phyloP scores from a whole-genome alignment of 352 stramenopile genomes.

The Globisporangium radiosum region DNA sequence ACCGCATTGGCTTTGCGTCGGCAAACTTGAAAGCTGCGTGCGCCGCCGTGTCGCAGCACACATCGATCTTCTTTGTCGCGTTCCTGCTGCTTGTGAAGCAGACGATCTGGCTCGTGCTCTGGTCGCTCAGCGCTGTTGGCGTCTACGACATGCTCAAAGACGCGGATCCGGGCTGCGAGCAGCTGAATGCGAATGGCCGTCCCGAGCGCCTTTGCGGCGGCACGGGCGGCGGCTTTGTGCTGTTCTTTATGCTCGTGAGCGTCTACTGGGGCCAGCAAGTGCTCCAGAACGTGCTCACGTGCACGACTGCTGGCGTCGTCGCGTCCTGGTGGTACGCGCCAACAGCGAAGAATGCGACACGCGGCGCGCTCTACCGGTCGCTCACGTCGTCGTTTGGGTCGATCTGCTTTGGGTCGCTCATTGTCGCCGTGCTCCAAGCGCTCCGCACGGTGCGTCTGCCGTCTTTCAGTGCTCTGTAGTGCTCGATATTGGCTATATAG shows the following conservation, averaged over 20 bases:
- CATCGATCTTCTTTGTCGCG: constrained; percentile 56
- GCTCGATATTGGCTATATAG: neutral
- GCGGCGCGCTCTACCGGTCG: constrained; percentile 71
- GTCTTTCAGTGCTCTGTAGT: neutral
- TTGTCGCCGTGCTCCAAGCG: constrained; percentile 82
- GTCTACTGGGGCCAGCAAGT: constrained; percentile 84
- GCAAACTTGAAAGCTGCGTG: constrained; percentile 78
- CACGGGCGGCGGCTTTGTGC: constrained; percentile 36
- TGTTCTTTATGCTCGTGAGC: constrained; percentile 82
- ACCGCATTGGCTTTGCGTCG: constrained; percentile 76
- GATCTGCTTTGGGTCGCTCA: constrained; percentile 82
- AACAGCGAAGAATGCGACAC: constrained; percentile 40
- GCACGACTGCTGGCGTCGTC: constrained; percentile 70
- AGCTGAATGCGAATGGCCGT: constrained; percentile 21
- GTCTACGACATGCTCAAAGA: constrained; percentile 72
- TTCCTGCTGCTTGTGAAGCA: constrained; percentile 67
- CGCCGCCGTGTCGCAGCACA: constrained; percentile 44
- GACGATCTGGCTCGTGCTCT: constrained; percentile 66
- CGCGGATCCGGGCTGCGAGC: constrained; percentile 51
- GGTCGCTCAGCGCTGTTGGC: constrained; percentile 56
- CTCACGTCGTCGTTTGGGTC: constrained; percentile 74
- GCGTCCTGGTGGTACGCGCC: constrained; percentile 84
- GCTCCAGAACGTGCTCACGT: constrained; percentile 80
- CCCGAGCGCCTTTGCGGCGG: constrained; percentile 50
- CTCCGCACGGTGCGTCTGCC: constrained; percentile 44